Evolutionary conservation across 2,329 filamentous ascomycete genomes (phyloP).

Genomic region (Exophiala sp.): DNA sequence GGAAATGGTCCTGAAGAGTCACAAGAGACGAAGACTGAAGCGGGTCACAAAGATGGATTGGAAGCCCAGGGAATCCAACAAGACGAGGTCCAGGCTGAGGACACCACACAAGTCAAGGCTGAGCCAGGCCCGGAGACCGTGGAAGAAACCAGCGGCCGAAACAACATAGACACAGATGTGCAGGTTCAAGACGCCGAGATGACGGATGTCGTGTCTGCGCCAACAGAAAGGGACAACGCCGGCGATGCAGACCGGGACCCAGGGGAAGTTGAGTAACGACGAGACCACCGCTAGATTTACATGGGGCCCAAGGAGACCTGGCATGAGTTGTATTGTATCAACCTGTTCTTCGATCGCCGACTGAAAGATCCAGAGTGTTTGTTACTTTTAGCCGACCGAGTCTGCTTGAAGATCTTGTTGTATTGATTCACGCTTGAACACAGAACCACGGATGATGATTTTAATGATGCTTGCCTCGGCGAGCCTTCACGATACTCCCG

Average conservation of each 20-base stretch:
- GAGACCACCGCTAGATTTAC: too few relatives aligned
- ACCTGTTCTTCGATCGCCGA: too few relatives aligned
- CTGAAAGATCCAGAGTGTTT: too few relatives aligned
- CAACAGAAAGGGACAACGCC: background rate
- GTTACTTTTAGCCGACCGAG: too few relatives aligned
- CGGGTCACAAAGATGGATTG: background rate
- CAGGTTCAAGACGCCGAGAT: constrained; percentile 14
- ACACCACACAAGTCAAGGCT: background rate
- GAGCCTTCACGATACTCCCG: too few relatives aligned
- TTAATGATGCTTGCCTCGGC: too few relatives aligned
- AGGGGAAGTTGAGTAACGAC: constrained; percentile 2
- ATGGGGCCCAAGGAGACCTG: too few relatives aligned
- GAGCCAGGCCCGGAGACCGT: background rate
- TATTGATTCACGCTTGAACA: too few relatives aligned
- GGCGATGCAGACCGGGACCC: constrained; percentile 7
- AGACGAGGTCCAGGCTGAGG: background rate
- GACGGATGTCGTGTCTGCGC: constrained; percentile 6
- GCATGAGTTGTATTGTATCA: background rate
- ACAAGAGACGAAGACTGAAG: constrained; percentile 1
- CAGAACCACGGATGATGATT: too few relatives aligned
- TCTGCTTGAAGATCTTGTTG: too few relatives aligned
- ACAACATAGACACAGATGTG: background rate
- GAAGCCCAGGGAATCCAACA: constrained; percentile 1
- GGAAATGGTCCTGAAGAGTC: background rate
- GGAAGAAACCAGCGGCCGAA: background rate